A percentile compares a stretch with the other conserved stretches of the same genome.
Conservation (phyloP, 805 yeast genomes). For the Candida michaelii region DNA sequence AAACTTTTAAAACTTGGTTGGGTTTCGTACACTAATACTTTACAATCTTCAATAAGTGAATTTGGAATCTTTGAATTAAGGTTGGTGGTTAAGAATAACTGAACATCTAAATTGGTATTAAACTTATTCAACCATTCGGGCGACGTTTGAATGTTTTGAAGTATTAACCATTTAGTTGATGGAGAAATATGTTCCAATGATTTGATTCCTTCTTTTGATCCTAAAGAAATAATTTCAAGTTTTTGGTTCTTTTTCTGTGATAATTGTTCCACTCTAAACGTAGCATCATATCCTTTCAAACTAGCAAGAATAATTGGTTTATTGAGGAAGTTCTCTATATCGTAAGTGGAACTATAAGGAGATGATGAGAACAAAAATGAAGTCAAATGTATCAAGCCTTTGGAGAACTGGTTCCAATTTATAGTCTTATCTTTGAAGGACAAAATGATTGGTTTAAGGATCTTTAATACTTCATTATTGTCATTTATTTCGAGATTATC, state of each 20-base stretch:
- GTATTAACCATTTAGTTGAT: slow-evolving; percentile 70
- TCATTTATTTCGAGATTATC: slow-evolving; percentile 1
- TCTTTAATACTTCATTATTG: slow-evolving; percentile 5
- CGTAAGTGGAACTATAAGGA: slow-evolving; percentile 30
- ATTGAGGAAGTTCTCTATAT: slow-evolving; percentile 29
- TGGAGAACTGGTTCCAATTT: slow-evolving; percentile 15
- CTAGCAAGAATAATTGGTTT: slow-evolving; percentile 54
- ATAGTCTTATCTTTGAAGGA: not conserved
- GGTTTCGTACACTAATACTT: slow-evolving; percentile 60
- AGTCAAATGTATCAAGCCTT: slow-evolving; percentile 18
- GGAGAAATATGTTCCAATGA: slow-evolving; percentile 14
- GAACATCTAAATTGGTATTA: slow-evolving; percentile 41
- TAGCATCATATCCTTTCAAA: slow-evolving; percentile 66
- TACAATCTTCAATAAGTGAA: slow-evolving; percentile 53
- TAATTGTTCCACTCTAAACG: slow-evolving; percentile 47
- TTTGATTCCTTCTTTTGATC: slow-evolving; percentile 63
- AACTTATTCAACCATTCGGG: slow-evolving; percentile 58
- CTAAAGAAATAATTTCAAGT: slow-evolving; percentile 61
- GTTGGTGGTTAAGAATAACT: slow-evolving; percentile 66
- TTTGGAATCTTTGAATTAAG: slow-evolving; percentile 50
- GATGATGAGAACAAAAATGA: slow-evolving; percentile 26
- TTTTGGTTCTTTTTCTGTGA: slow-evolving; percentile 31
- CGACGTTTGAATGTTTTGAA: slow-evolving; percentile 82
- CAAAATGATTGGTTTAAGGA: not conserved
- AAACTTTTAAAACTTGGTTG: slow-evolving; percentile 57